These are phyloP conservation scores for Solanum infundibuliforme DNA, from an alignment of 257 asterid genomes.

Conservation along the genomic window DNA sequence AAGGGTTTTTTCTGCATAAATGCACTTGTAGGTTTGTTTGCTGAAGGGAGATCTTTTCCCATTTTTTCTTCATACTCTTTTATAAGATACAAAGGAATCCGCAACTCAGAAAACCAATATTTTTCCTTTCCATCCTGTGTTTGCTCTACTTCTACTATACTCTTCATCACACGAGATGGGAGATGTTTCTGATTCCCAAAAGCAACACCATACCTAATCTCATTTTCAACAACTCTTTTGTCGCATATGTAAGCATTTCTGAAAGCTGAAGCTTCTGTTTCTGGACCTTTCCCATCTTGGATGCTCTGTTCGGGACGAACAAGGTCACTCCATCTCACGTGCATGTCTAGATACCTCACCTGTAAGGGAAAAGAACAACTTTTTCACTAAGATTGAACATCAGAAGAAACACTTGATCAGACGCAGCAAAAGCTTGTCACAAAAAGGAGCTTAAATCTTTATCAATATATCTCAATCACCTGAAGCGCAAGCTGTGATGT, in stretches of 20 bases:
- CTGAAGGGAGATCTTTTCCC: slow-evolving; percentile 8
- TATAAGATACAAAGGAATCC: slow-evolving; percentile 63
- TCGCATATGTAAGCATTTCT: slow-evolving; percentile 63
- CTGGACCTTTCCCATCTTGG: slow-evolving; percentile 58
- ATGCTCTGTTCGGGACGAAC: slow-evolving; percentile 48
- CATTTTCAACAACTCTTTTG: slow-evolving; percentile 37
- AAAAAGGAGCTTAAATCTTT: background rate
- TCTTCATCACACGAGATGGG: slow-evolving; percentile 75
- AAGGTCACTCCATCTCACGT: slow-evolving; percentile 76
- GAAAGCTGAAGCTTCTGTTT: slow-evolving; percentile 64
- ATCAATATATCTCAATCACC: slow-evolving; percentile 24
- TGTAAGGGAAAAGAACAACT: slow-evolving; percentile 17
- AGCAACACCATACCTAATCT: slow-evolving; percentile 53
- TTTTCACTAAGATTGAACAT: background rate
- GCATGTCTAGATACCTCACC: slow-evolving; percentile 71
- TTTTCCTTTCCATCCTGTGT: slow-evolving; percentile 45
- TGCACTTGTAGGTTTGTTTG: slow-evolving; percentile 19
- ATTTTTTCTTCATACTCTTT: slow-evolving; percentile 59
- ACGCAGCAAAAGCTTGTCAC: background rate
- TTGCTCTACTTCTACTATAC: slow-evolving; percentile 44
- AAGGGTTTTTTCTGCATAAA: slow-evolving; percentile 29
- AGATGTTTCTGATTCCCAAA: slow-evolving; percentile 78
- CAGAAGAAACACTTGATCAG: slow-evolving; percentile 1
- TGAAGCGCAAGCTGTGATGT: slow-evolving; percentile 73
- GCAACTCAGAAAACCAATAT: slow-evolving; percentile 72